phyloP scores from a whole-genome alignment of 371 early-diverging fungal genomes.

The Rhizopus stolonifer region DNA sequence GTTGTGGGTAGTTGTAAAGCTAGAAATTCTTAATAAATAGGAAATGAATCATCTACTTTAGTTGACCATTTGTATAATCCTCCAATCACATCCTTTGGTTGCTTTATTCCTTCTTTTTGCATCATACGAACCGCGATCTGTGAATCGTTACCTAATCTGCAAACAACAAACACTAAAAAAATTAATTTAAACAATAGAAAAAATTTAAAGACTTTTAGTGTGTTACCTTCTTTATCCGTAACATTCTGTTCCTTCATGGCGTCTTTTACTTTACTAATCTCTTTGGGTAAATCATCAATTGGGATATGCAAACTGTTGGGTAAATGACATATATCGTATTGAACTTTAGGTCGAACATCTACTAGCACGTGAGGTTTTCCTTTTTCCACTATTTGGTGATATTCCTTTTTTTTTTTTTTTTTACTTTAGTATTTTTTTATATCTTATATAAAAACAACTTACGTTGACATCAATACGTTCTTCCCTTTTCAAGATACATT shows the following conservation, averaged over 20 bases:
- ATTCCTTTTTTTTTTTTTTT: conserved; percentile 33
- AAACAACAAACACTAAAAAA: conserved; percentile 77
- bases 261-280: conserved; percentile 42
- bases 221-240: conserved; percentile 27
- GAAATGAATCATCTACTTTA: conserved; percentile 79
- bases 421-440: background rate
- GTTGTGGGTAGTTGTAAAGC: conserved; percentile 43
- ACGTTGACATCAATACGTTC: conserved; percentile 36
- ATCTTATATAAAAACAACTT: background rate
- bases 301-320: conserved; percentile 67
- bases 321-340: conserved; percentile 82
- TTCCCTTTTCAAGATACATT: conserved; percentile 21
- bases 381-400: conserved; percentile 29
- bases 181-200: background rate
- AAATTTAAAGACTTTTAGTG: background rate
- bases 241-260: conserved; percentile 21
- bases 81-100: conserved; percentile 76
- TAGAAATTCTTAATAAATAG: conserved; percentile 65
- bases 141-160: conserved; percentile 90
- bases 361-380: conserved; percentile 68
- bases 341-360: conserved; percentile 84
- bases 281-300: conserved; percentile 36
- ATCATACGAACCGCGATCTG: conserved; percentile 80
- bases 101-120: conserved; percentile 50
- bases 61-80: conserved; percentile 80